These are phyloP conservation scores for Beta lomatogona DNA, from an alignment of 179 eudicot species.

Conservation along the genomic window DNA sequence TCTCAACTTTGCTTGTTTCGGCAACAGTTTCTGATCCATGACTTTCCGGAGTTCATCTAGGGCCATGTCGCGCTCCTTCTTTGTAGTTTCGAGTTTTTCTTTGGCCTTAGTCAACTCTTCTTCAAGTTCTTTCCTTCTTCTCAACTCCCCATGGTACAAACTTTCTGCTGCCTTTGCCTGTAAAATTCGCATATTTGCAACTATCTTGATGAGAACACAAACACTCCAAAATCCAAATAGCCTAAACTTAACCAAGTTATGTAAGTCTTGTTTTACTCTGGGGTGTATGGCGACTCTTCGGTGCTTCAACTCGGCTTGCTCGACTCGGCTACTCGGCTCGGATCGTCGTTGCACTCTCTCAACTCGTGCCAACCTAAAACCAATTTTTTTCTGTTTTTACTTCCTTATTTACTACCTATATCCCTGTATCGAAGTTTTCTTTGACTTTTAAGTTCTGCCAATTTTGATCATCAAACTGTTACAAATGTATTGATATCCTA, in stretches of 20 bases:
- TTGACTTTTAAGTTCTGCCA: too few relatives aligned
- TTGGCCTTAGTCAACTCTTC: slow-evolving; percentile 49
- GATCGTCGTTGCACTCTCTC: too few relatives aligned
- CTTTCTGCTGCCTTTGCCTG: slow-evolving; percentile 64
- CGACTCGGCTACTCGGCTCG: too few relatives aligned
- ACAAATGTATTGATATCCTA: too few relatives aligned
- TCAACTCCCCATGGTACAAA: slow-evolving; percentile 48
- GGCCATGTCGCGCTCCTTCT: slow-evolving; percentile 43
- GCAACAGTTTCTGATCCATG: slow-evolving; percentile 41
- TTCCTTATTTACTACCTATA: too few relatives aligned
- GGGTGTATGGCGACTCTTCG: too few relatives aligned
- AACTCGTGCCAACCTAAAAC: too few relatives aligned
- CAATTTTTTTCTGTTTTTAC: too few relatives aligned
- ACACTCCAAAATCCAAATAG: not conserved
- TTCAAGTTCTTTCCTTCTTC: slow-evolving; percentile 52
- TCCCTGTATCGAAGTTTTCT: too few relatives aligned
- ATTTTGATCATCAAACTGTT: too few relatives aligned
- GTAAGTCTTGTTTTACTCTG: too few relatives aligned
- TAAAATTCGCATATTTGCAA: slow-evolving; percentile 2
- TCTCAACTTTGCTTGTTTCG: slow-evolving; percentile 47
- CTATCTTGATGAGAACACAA: not conserved
- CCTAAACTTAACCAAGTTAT: not conserved
- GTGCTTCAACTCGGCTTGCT: too few relatives aligned
- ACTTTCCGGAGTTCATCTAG: slow-evolving; percentile 49
- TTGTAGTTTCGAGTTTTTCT: slow-evolving; percentile 46